A percentile compares a stretch with the other conserved stretches of the same genome.
Conservation (phyloP, 129 eudicot genomes). For the Oenanthe sinensis region DNA sequence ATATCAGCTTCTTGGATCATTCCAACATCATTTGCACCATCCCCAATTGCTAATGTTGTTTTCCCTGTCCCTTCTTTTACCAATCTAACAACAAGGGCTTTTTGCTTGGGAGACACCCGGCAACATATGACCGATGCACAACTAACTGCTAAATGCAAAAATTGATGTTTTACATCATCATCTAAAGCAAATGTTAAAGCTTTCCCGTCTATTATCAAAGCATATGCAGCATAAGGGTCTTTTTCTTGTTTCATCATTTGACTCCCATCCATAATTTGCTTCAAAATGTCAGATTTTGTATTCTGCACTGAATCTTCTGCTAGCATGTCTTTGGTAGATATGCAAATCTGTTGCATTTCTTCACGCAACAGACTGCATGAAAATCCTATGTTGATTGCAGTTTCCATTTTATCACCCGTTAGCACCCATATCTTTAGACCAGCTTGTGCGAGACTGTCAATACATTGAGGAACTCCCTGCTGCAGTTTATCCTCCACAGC, state of each 20-base stretch:
- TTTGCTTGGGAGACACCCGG: slow-evolving; percentile 11
- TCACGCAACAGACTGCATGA: slow-evolving; percentile 11
- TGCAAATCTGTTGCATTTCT: slow-evolving; percentile 16
- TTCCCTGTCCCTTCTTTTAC: slow-evolving; percentile 16
- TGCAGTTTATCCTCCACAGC: slow-evolving; percentile 16
- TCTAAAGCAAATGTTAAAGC: slow-evolving; percentile 8
- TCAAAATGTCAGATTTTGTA: slow-evolving; percentile 1
- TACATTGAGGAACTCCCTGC: slow-evolving; percentile 13
- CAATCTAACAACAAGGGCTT: slow-evolving; percentile 8
- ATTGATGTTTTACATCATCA: slow-evolving; percentile 12
- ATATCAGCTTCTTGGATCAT: slow-evolving; percentile 18
- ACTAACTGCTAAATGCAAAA: slow-evolving; percentile 14
- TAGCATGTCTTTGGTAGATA: background rate
- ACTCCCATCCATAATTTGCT: slow-evolving; percentile 7
- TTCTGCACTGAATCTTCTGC: background rate
- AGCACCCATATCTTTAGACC: slow-evolving; percentile 18
- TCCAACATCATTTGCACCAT: slow-evolving; percentile 17
- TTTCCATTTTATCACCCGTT: slow-evolving; percentile 17
- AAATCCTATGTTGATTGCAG: slow-evolving; percentile 14
- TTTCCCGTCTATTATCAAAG: slow-evolving; percentile 13
- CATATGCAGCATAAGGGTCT: slow-evolving; percentile 12
- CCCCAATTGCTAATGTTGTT: slow-evolving; percentile 13
- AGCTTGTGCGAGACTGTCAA: slow-evolving; percentile 12
- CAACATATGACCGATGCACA: slow-evolving; percentile 16
- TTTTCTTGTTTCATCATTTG: slow-evolving; percentile 3